phyloP scores from a whole-genome alignment of 1,284 basidiomycete genomes.

The Sanghuangporus sanghuang region DNA sequence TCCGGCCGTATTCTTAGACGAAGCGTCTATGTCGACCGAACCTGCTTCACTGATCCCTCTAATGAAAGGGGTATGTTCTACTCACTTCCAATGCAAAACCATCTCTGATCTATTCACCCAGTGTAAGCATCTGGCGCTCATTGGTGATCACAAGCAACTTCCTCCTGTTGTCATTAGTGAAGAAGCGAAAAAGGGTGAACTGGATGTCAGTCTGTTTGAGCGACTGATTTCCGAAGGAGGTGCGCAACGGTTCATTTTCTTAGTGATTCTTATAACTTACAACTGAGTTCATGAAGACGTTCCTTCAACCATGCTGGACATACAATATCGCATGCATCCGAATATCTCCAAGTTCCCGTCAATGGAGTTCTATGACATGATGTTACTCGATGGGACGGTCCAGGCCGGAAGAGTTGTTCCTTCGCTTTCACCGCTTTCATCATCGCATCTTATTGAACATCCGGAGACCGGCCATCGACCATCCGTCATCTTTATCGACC shows the following conservation, averaged over 20 bases:
- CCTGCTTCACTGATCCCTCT: slow-evolving; percentile 82
- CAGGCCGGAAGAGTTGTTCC: slow-evolving; percentile 51
- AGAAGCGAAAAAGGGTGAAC: slow-evolving; percentile 64
- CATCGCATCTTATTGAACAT: slow-evolving; percentile 42
- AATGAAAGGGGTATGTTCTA: slow-evolving; percentile 77
- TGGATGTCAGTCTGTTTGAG: slow-evolving; percentile 85
- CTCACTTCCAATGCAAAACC: not conserved
- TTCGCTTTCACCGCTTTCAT: slow-evolving; percentile 53
- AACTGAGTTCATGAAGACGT: slow-evolving; percentile 39
- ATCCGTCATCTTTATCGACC: slow-evolving; percentile 76
- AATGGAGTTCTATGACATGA: slow-evolving; percentile 72
- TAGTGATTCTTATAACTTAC: not conserved
- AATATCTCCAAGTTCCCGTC: slow-evolving; percentile 83
- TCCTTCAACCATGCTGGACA: slow-evolving; percentile 85
- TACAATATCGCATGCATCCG: slow-evolving; percentile 95
- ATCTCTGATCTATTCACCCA: slow-evolving; percentile 26
- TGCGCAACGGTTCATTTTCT: slow-evolving; percentile 26
- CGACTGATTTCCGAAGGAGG: slow-evolving; percentile 75
- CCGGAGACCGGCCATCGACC: slow-evolving; percentile 33
- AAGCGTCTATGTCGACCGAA: slow-evolving; percentile 95
- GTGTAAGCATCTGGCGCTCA: slow-evolving; percentile 81
- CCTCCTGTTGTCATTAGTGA: slow-evolving; percentile 81
- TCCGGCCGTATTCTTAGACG: slow-evolving; percentile 91
- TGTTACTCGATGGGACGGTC: slow-evolving; percentile 70
- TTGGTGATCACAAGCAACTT: slow-evolving; percentile 96